Evolutionary conservation across 139 green algal genomes (phyloP).

Genomic region (Coccomyxa sp.): DNA sequence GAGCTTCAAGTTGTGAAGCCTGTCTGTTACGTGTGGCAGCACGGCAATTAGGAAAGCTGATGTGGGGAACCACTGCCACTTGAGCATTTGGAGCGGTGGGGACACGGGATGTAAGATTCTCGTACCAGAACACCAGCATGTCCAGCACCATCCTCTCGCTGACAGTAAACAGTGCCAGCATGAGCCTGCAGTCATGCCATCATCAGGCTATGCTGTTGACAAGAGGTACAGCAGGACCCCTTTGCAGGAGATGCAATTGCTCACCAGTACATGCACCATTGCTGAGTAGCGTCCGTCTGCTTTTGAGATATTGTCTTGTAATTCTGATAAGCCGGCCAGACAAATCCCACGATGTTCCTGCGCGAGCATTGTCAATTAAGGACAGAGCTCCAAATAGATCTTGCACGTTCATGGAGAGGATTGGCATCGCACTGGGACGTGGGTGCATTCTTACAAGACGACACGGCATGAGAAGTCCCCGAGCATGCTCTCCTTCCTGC

Average conservation of each 20-base stretch:
- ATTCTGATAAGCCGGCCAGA: conserved; percentile 45
- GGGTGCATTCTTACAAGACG: not conserved
- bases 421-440: not conserved
- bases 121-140: conserved; percentile 39
- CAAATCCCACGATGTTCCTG: conserved; percentile 38
- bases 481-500: too few species aligned
- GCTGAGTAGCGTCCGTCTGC: conserved; percentile 20
- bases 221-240: not conserved
- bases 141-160: conserved; percentile 33
- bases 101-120: too few species aligned
- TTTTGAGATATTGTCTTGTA: conserved; percentile 41
- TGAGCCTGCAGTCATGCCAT: conserved; percentile 11
- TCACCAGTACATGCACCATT: conserved; percentile 57
- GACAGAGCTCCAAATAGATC: not conserved
- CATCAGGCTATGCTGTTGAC: not conserved
- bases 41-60: too few species aligned
- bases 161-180: conserved; percentile 27
- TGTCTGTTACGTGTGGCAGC: too few species aligned
- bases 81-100: too few species aligned
- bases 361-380: not conserved
- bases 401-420: not conserved
- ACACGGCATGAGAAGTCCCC: conserved; percentile 13
- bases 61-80: too few species aligned
- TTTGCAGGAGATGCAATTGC: not conserved
- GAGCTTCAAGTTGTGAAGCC: too few species aligned